Conservation (phyloP, 495 filamentous ascomycete species). For the Penicillium arizonense region DNA sequence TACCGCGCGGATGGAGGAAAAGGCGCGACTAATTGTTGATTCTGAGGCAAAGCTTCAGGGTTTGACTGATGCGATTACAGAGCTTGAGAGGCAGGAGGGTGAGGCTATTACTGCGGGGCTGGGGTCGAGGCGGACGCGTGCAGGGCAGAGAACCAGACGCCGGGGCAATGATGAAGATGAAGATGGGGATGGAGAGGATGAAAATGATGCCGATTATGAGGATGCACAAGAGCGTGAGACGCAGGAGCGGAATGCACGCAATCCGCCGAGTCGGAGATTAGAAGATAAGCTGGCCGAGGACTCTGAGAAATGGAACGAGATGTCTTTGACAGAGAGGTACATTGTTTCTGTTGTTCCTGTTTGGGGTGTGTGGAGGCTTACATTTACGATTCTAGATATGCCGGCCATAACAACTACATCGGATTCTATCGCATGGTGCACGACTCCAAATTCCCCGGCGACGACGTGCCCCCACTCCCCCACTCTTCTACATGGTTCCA, state of each 20-base stretch:
- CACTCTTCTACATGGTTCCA: constrained; percentile 73
- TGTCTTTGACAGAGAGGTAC: constrained; percentile 41
- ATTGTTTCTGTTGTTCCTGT: not conserved
- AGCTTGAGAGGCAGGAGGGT: constrained; percentile 30
- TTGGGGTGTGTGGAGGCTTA: not conserved
- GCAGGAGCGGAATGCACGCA: constrained; percentile 16
- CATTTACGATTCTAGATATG: constrained; percentile 48
- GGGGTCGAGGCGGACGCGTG: constrained; percentile 21
- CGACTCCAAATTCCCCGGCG: constrained; percentile 65
- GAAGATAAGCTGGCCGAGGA: constrained; percentile 26
- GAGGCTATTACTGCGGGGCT: constrained; percentile 6
- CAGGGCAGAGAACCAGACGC: constrained; percentile 16
- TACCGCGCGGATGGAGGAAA: constrained; percentile 38
- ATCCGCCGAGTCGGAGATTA: constrained; percentile 27
- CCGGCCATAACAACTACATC: constrained; percentile 74
- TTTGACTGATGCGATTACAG: constrained; percentile 29
- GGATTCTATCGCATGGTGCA: constrained; percentile 76
- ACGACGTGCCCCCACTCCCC: constrained; percentile 62
- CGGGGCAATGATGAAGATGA: constrained; percentile 11
- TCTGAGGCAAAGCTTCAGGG: constrained; percentile 29
- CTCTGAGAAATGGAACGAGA: constrained; percentile 27
- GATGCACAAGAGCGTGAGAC: constrained; percentile 19
- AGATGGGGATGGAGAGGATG: constrained; percentile 20
- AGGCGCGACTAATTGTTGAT: constrained; percentile 41
- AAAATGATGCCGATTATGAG: constrained; percentile 31